Conservation (phyloP, 208 protist genomes). For the Acanthamoeba culbertsoni region DNA sequence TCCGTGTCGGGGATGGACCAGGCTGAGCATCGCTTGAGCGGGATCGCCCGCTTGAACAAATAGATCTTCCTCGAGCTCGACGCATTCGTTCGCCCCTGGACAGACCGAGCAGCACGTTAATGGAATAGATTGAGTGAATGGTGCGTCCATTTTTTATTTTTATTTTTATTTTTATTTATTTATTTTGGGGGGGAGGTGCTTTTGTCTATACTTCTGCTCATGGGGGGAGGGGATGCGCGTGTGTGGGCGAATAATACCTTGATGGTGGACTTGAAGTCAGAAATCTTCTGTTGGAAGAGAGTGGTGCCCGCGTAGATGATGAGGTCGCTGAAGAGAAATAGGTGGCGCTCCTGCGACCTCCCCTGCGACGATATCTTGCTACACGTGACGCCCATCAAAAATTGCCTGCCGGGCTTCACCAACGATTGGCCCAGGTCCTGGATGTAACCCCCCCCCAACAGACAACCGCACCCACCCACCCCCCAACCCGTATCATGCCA, state of each 20-base stretch:
- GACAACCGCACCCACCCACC: too few species aligned
- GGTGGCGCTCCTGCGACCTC: neutral
- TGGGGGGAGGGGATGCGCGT: too few species aligned
- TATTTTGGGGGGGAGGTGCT: too few species aligned
- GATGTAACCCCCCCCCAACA: too few species aligned
- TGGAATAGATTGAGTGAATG: neutral
- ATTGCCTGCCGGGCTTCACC: neutral
- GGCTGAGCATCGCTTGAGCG: neutral
- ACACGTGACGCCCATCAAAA: neutral
- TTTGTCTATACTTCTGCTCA: too few species aligned
- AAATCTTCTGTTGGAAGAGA: neutral
- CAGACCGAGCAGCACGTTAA: too few species aligned
- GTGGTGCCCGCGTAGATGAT: neutral
- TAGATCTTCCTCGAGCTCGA: neutral
- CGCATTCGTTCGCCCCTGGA: neutral
- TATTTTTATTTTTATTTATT: neutral
- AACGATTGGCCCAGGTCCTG: neutral
- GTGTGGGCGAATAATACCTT: too few species aligned
- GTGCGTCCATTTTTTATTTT: neutral
- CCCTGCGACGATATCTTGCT: neutral
- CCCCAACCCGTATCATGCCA: too few species aligned
- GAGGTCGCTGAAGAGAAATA: slow-evolving; percentile 21
- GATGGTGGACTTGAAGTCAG: neutral
- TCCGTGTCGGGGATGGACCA: neutral
- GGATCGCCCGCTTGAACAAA: neutral